Evolutionary conservation across 805 yeast genomes (phyloP).

Genomic region (Ogataea ganodermae): DNA sequence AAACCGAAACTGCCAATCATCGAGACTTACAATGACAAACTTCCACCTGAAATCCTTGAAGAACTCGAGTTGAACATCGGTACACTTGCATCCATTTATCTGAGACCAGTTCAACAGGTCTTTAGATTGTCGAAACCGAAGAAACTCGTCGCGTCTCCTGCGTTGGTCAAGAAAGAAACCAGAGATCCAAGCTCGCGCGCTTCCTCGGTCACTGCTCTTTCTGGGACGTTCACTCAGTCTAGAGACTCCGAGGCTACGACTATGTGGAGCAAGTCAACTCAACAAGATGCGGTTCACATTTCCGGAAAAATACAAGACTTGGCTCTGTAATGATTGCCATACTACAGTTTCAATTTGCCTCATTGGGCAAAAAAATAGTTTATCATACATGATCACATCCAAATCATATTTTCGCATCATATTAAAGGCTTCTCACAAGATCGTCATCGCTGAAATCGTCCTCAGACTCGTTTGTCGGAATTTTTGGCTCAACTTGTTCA

Average conservation of each 20-base stretch:
- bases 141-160: slow-evolving; percentile 51
- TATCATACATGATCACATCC: no score
- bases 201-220: slow-evolving; percentile 2
- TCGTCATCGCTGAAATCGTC: slow-evolving; percentile 30
- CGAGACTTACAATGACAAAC: slow-evolving; percentile 62
- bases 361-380: no score
- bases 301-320: background rate
- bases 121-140: slow-evolving; percentile 65
- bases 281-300: background rate
- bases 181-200: slow-evolving; percentile 10
- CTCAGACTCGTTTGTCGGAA: slow-evolving; percentile 6
- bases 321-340: no score
- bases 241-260: slow-evolving; percentile 9
- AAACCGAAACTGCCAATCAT: slow-evolving; percentile 64
- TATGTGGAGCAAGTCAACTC: slow-evolving; percentile 3
- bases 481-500: slow-evolving; percentile 4
- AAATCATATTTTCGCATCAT: background rate
- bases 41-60: slow-evolving; percentile 71
- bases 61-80: slow-evolving; percentile 85
- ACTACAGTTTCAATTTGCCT: no score
- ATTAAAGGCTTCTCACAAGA: slow-evolving; percentile 6
- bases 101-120: slow-evolving; percentile 81
- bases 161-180: slow-evolving; percentile 30
- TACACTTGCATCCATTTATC: slow-evolving; percentile 75
- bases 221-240: slow-evolving; percentile 2